Evolutionary conservation across 306 rosid species (phyloP).

Genomic region (Arachis stenosperma): DNA sequence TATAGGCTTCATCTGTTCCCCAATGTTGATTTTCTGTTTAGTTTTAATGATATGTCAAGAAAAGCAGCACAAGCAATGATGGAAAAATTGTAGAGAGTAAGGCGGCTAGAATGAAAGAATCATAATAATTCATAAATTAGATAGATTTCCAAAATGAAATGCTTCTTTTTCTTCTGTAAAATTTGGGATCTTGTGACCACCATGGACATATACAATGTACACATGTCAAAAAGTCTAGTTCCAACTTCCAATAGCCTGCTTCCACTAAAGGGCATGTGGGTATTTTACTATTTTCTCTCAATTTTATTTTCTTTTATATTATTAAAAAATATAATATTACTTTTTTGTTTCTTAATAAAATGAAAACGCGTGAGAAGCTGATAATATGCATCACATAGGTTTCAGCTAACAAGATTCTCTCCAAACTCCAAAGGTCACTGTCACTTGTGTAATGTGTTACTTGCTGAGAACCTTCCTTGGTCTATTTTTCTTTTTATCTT

Average conservation of each 20-base stretch:
- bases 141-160: constrained; percentile 5
- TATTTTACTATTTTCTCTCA: too few relatives aligned
- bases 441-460: not conserved
- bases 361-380: constrained; percentile 42
- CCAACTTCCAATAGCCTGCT: constrained; percentile 11
- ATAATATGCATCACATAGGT: constrained; percentile 42
- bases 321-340: too few relatives aligned
- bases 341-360: not conserved
- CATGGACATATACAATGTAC: not conserved
- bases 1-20: not conserved
- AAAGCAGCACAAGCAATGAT: not conserved
- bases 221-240: not conserved
- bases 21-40: not conserved
- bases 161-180: constrained; percentile 5
- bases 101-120: constrained; percentile 40
- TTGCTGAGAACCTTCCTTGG: constrained; percentile 45
- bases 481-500: constrained; percentile 25
- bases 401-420: constrained; percentile 3
- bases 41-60: not conserved
- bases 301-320: too few relatives aligned
- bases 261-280: constrained; percentile 11
- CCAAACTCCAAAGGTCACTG: not conserved
- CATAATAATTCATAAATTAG: not conserved
- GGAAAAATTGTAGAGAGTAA: not conserved
- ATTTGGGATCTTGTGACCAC: constrained; percentile 29